Evolutionary conservation across 2,329 filamentous ascomycete species (phyloP).

Genomic region (Nannizzia gypsea): DNA sequence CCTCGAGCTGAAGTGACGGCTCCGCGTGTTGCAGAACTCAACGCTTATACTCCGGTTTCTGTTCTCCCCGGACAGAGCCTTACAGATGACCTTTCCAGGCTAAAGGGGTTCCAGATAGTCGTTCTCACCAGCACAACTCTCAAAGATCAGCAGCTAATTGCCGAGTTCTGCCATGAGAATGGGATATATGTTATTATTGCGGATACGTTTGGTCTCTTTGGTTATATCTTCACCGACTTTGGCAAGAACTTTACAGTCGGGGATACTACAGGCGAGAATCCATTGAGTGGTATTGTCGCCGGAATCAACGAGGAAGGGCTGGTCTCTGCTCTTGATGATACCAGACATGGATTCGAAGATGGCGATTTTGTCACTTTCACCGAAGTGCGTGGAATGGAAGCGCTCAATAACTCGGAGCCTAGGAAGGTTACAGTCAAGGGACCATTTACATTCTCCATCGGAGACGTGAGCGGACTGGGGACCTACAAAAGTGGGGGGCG

Average conservation of each 20-base stretch:
- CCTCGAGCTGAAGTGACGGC: constrained; percentile 76
- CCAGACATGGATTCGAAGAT: constrained; percentile 87
- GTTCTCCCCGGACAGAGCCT: constrained; percentile 57
- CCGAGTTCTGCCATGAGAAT: constrained; percentile 88
- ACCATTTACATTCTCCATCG: constrained; percentile 95
- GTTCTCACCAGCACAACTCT: constrained; percentile 78
- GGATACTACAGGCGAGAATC: constrained; percentile 82
- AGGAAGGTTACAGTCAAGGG: constrained; percentile 89
- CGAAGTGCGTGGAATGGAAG: constrained; percentile 86
- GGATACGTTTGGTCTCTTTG: constrained; percentile 88
- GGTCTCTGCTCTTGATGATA: constrained; percentile 89
- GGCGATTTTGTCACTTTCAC: constrained; percentile 93
- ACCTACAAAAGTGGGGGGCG: constrained; percentile 80
- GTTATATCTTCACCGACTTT: constrained; percentile 94
- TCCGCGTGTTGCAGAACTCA: constrained; percentile 83
- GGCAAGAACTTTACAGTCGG: constrained; percentile 85
- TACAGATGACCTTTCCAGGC: constrained; percentile 61
- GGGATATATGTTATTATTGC: constrained; percentile 80
- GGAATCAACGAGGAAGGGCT: constrained; percentile 79
- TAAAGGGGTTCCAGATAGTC: constrained; percentile 85
- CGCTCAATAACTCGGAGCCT: constrained; percentile 68
- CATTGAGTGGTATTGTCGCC: constrained; percentile 76
- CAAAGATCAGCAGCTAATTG: constrained; percentile 67
- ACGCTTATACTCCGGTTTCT: constrained; percentile 85
- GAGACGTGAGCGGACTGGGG: constrained; percentile 76